Evolutionary conservation across 2,329 filamentous ascomycete species (phyloP).

Genomic region (Neospermospora avenae): DNA sequence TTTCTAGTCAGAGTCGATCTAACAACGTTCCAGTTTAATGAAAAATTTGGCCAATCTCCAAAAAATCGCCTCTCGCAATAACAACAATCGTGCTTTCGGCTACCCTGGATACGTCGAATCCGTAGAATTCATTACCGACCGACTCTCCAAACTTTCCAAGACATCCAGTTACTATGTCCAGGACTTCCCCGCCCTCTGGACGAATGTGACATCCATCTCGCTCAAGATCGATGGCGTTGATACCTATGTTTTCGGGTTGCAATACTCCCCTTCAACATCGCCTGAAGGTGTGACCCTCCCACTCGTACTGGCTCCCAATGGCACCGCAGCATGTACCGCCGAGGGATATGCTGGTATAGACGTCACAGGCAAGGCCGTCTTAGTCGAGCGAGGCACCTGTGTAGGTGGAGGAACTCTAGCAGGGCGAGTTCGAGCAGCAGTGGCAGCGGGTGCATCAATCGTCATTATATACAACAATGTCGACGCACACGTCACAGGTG

Average conservation of each 20-base stretch:
- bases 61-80: conserved; percentile 14
- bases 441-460: conserved; percentile 50
- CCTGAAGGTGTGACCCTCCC: conserved; percentile 28
- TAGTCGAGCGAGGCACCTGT: conserved; percentile 53
- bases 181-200: conserved; percentile 15
- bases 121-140: conserved; percentile 11
- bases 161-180: conserved; percentile 11
- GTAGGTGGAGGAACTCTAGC: conserved; percentile 52
- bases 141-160: conserved; percentile 9
- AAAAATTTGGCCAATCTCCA: conserved; percentile 15
- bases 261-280: conserved; percentile 27
- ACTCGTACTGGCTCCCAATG: conserved; percentile 12
- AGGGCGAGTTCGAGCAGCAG: conserved; percentile 41
- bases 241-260: conserved; percentile 12
- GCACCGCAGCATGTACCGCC: conserved; percentile 4
- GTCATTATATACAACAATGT: conserved; percentile 42
- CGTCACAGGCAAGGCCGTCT: conserved; percentile 45
- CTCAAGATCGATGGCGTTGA: conserved; percentile 7
- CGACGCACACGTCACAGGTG: conserved; percentile 14
- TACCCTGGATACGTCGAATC: conserved; percentile 17
- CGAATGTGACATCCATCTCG: conserved; percentile 11
- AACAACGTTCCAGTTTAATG: conserved; percentile 14
- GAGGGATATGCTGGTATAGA: conserved; percentile 16
- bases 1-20: not conserved
- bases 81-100: conserved; percentile 16